Percentiles rank a stretch among this genome's conserved stretches.
phyloP scores from a whole-genome alignment of 225 moss, liverwort and hornwort genomes.

The Climacium dendroides region DNA sequence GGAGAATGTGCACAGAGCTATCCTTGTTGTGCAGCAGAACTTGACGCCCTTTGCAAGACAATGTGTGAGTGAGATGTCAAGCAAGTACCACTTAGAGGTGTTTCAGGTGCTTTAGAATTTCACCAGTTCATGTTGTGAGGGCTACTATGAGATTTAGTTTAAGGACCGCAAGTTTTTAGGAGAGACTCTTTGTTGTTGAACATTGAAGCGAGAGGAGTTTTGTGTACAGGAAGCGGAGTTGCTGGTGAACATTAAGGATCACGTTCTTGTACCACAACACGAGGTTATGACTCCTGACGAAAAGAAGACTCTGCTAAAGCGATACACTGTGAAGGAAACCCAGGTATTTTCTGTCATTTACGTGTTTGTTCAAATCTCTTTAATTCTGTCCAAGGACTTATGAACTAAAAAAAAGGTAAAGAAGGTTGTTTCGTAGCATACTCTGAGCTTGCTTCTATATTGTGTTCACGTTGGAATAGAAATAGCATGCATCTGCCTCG shows the following conservation, averaged over 20 bases:
- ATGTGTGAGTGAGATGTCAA: conserved; percentile 55
- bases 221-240: conserved; percentile 54
- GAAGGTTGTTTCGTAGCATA: too few relatives aligned
- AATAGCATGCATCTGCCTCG: too few relatives aligned
- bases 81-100: conserved; percentile 61
- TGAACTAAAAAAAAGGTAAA: too few relatives aligned
- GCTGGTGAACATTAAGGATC: conserved; percentile 62
- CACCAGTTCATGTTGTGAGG: background rate
- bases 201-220: background rate
- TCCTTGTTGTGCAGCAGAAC: conserved; percentile 59
- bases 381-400: too few relatives aligned
- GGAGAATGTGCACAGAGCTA: conserved; percentile 46
- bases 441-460: too few relatives aligned
- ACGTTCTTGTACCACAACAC: conserved; percentile 56
- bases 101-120: conserved; percentile 34
- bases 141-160: background rate
- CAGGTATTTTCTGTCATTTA: conserved; percentile 23
- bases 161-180: background rate
- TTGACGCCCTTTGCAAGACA: conserved; percentile 56
- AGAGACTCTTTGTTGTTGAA: background rate
- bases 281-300: conserved; percentile 52
- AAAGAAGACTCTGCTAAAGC: conserved; percentile 49
- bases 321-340: conserved; percentile 49
- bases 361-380: too few relatives aligned
- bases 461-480: too few relatives aligned